Evolutionary conservation across 225 moss, liverwort and hornwort species (phyloP), one percentile per base, ranked within the genome.

Genomic region (Pseudoscleropodium purum): DNA sequence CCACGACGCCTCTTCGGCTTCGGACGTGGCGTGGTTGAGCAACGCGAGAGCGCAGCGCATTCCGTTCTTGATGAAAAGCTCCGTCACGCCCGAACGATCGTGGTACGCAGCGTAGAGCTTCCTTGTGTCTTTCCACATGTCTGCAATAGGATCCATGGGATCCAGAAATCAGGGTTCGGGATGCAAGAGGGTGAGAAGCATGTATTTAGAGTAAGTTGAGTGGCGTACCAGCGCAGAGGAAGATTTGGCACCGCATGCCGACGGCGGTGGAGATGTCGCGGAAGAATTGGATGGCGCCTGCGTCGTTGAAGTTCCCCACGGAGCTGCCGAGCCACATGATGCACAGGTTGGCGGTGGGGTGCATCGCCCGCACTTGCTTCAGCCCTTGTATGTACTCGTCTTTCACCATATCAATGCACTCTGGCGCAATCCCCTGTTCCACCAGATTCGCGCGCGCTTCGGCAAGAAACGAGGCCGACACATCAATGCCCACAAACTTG

Each of bases 311-410:
- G 68, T 97, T 98, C 15, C 98, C 97, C 7, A 98, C 96, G 20
- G 94, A 93, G 84, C 96, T 97, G 9, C 98, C 98, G 18, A 98
- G 91, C 98, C 97, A 98, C 70, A 96, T 86, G 82, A 98, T 88
- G 90, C 96, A 97, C 24, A 98, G 82, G 43, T 88, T 92, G 7
- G 94, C 96, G 7, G 88, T 51, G 7, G 98, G 98, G 86, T 96
- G 93, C 85, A 85, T 92, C 17, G 85, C 91, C 54, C 98, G 92
- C 62, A 96, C 96, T 91, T 90, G 49, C 86, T 90, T 92, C 57
- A 98, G 86, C 51, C 98, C 97, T 86, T 93, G 93, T 63, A 98
- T 88, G 73, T 96, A 96, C 81, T 98, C 98, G 24, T 91, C 96
- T 84, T 93, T 91, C 86, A 98, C 93, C 89, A 95, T 90, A 27